Conservation (phyloP, 345 rosid species). For the Nephelium lappaceum region DNA sequence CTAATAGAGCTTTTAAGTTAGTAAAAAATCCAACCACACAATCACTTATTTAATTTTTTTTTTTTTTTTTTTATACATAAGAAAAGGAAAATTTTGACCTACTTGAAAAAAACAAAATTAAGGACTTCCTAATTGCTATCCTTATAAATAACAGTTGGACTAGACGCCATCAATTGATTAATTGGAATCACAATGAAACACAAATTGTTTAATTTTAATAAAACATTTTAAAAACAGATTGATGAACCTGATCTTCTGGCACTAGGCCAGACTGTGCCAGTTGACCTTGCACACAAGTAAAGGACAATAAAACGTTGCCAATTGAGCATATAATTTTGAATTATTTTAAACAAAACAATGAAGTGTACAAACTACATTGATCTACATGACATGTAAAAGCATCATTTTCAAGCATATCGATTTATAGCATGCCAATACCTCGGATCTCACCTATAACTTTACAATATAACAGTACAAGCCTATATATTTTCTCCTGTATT, state of each 20-base stretch:
- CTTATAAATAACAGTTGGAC: not conserved
- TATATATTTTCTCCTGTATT: not conserved
- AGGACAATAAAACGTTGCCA: not conserved
- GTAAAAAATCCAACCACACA: too few relatives aligned
- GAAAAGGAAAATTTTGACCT: not conserved
- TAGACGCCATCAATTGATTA: not conserved
- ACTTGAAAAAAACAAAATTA: not conserved
- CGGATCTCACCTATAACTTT: not conserved
- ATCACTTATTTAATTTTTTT: too few relatives aligned
- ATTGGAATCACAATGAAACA: not conserved
- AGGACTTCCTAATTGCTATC: too few relatives aligned
- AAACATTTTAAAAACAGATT: not conserved
- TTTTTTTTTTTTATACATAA: too few relatives aligned
- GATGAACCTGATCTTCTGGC: constrained; percentile 1
- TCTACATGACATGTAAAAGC: constrained; percentile 3
- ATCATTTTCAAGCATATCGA: constrained; percentile 9
- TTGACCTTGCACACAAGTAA: constrained; percentile 1
- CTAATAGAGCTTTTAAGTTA: too few relatives aligned
- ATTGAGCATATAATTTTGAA: not conserved
- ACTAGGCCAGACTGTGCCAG: constrained; percentile 17
- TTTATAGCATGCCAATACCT: not conserved
- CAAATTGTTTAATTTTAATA: not conserved
- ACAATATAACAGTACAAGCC: not conserved
- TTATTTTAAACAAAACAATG: not conserved
- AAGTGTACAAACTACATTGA: not conserved